These are phyloP conservation scores for Primulina tabacum DNA, from an alignment of 257 asterid species.

Conservation along the genomic window DNA sequence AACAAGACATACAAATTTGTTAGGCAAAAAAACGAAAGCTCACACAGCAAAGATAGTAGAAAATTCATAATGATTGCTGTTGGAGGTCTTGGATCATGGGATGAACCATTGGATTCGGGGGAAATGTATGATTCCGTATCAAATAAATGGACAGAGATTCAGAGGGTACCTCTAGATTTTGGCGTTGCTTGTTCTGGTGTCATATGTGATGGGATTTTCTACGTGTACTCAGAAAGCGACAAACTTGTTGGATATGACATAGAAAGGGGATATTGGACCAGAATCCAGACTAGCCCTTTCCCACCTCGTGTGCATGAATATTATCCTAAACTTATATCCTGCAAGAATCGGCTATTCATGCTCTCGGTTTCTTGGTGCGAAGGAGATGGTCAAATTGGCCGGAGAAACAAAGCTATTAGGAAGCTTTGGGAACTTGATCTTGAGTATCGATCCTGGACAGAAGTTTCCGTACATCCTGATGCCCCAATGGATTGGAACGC, in stretches of 20 bases:
- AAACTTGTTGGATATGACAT: conserved; percentile 69
- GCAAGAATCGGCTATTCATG: conserved; percentile 65
- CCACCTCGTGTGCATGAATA: conserved; percentile 89
- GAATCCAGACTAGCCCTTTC: conserved; percentile 56
- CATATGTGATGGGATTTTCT: conserved; percentile 57
- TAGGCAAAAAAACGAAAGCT: conserved; percentile 42
- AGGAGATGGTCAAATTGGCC: conserved; percentile 89
- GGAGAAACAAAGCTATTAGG: conserved; percentile 93
- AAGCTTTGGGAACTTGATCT: conserved; percentile 92
- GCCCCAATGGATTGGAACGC: conserved; percentile 99
- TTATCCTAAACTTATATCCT: conserved; percentile 71
- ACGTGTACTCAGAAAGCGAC: conserved; percentile 85
- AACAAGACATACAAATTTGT: conserved; percentile 36
- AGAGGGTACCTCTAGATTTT: conserved; percentile 69
- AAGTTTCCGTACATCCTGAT: conserved; percentile 75
- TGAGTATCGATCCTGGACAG: conserved; percentile 49
- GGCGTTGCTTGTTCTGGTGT: conserved; percentile 85
- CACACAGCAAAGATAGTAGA: conserved; percentile 37
- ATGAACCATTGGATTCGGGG: conserved; percentile 75
- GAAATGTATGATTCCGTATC: conserved; percentile 76
- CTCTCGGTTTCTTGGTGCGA: conserved; percentile 95
- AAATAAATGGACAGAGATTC: conserved; percentile 91
- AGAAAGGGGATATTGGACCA: conserved; percentile 81
- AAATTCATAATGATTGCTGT: conserved; percentile 69
- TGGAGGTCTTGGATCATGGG: conserved; percentile 96